Conservation (phyloP, 140 eudicot genomes). For the Cichorium intybus region DNA sequence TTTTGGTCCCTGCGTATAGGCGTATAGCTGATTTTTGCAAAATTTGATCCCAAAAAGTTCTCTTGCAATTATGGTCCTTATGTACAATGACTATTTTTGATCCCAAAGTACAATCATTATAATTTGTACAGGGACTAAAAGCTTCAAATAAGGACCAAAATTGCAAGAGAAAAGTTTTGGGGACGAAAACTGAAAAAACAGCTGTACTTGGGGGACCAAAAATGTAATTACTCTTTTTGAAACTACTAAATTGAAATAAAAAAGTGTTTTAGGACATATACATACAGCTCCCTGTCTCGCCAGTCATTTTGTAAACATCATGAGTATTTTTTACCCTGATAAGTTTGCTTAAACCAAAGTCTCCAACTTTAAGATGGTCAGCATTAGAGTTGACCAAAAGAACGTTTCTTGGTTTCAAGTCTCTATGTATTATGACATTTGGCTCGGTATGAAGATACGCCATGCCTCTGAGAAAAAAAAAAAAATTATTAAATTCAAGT, state of each 20-base stretch:
- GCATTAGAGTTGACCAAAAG: constrained; percentile 91
- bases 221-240: too few species aligned
- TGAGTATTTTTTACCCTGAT: constrained; percentile 77
- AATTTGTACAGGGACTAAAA: too few species aligned
- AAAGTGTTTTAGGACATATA: constrained; percentile 6
- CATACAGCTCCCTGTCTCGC: constrained; percentile 99
- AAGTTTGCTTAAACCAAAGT: constrained; percentile 95
- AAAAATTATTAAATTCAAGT: constrained; percentile 6
- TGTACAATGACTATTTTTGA: too few species aligned
- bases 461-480: constrained; percentile 71
- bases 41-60: too few species aligned
- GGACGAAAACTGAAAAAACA: too few species aligned
- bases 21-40: too few species aligned
- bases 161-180: too few species aligned
- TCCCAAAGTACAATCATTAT: too few species aligned
- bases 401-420: constrained; percentile 96
- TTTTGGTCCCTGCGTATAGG: too few species aligned
- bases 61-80: too few species aligned
- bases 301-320: constrained; percentile 98
- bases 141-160: too few species aligned
- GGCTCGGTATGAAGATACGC: constrained; percentile 98
- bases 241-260: background rate
- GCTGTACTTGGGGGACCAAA: too few species aligned
- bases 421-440: constrained; percentile 90
- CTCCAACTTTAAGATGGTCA: constrained; percentile 98